phyloP scores from a whole-genome alignment of 1,284 basidiomycete species.

The Ustilago trichophora region DNA sequence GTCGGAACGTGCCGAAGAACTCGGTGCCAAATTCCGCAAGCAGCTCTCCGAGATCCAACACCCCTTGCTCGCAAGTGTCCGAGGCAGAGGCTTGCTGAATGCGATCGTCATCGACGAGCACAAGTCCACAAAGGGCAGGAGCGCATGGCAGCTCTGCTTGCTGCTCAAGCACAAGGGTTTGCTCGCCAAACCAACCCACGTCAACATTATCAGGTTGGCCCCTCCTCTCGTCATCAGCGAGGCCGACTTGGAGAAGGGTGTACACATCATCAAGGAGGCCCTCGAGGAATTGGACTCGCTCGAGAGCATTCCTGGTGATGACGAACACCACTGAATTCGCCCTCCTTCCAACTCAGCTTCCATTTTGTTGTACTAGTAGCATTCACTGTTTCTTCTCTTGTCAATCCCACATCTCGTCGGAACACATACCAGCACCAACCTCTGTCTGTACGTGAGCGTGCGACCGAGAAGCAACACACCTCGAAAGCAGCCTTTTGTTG shows the following conservation, averaged over 20 bases:
- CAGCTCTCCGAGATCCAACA: slow-evolving; percentile 59
- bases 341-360: too few relatives aligned
- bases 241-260: slow-evolving; percentile 79
- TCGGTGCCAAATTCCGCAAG: slow-evolving; percentile 80
- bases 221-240: slow-evolving; percentile 93
- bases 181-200: slow-evolving; percentile 94
- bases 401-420: too few relatives aligned
- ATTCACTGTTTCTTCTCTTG: neutral
- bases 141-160: slow-evolving; percentile 95
- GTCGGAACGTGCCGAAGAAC: slow-evolving; percentile 77
- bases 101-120: slow-evolving; percentile 91
- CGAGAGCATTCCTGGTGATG: slow-evolving; percentile 60
- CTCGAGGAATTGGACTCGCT: slow-evolving; percentile 79
- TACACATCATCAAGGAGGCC: slow-evolving; percentile 80
- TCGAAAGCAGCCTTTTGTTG: too few relatives aligned
- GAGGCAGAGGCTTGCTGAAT: slow-evolving; percentile 88
- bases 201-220: slow-evolving; percentile 95
- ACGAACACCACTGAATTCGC: slow-evolving; percentile 9
- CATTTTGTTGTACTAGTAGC: slow-evolving; percentile 8
- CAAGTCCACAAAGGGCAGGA: slow-evolving; percentile 77
- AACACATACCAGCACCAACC: too few relatives aligned
- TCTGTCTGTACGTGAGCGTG: too few relatives aligned
- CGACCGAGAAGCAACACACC: too few relatives aligned
- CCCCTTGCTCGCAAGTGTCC: slow-evolving; percentile 77
- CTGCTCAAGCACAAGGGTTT: slow-evolving; percentile 89